A percentile compares a stretch with the other conserved stretches of the same genome.
Evolutionary conservation across 768 basidiomycete genomes (phyloP).

Genomic region (Mycena alexandri): DNA sequence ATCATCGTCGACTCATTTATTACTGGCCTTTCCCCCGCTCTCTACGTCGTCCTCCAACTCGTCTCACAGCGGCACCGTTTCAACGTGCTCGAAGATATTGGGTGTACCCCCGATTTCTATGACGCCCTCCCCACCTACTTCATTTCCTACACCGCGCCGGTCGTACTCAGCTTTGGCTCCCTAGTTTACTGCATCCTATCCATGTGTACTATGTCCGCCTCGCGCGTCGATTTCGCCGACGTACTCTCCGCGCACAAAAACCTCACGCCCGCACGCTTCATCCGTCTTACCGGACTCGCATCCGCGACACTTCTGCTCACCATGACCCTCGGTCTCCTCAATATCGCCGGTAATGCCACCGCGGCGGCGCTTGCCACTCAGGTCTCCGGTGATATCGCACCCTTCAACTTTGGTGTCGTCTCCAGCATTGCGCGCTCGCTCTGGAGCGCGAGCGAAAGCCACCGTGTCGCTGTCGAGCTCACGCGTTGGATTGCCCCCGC

Average conservation of each 20-base stretch:
- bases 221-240: slow-evolving; percentile 64
- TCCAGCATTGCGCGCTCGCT: slow-evolving; percentile 48
- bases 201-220: slow-evolving; percentile 58
- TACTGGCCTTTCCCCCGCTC: slow-evolving; percentile 59
- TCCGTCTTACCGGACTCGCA: slow-evolving; percentile 73
- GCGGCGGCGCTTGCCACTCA: slow-evolving; percentile 54
- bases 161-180: slow-evolving; percentile 55
- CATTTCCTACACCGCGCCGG: slow-evolving; percentile 53
- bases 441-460: slow-evolving; percentile 19
- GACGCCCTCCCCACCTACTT: slow-evolving; percentile 53
- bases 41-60: slow-evolving; percentile 61
- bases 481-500: slow-evolving; percentile 33
- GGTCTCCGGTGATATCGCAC: slow-evolving; percentile 61
- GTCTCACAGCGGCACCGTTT: slow-evolving; percentile 62
- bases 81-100: slow-evolving; percentile 60
- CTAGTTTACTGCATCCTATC: slow-evolving; percentile 55
- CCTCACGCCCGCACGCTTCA: slow-evolving; percentile 52
- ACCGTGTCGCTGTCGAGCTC: slow-evolving; percentile 39
- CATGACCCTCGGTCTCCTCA: slow-evolving; percentile 49
- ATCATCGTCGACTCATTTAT: slow-evolving; percentile 60
- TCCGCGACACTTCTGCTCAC: slow-evolving; percentile 58
- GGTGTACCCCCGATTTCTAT: slow-evolving; percentile 56
- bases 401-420: slow-evolving; percentile 60
- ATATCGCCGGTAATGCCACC: slow-evolving; percentile 51
- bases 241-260: slow-evolving; percentile 49